phyloP scores from a whole-genome alignment of 2,329 filamentous ascomycete genomes.

The Mycosphaerelloides madeirae region DNA sequence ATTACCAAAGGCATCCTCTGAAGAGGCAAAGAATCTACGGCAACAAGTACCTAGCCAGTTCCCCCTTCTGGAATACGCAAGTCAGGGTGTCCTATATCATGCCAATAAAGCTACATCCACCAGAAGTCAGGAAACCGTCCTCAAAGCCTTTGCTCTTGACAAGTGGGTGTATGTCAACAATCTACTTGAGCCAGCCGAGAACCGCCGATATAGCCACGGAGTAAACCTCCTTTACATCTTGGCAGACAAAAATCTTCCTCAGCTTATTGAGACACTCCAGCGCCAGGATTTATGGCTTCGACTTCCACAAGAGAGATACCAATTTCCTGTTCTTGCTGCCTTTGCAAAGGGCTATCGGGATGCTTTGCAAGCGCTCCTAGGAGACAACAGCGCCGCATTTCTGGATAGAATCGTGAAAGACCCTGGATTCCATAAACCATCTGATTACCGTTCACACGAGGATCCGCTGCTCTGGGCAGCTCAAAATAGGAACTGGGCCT shows the following conservation, averaged over 20 bases:
- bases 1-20: conserved; percentile 1
- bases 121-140: conserved; percentile 31
- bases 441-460: background rate
- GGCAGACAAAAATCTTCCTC: conserved; percentile 27
- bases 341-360: conserved; percentile 5
- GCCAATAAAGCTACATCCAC: conserved; percentile 33
- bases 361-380: background rate
- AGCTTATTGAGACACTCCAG: conserved; percentile 4
- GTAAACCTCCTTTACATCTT: conserved; percentile 36
- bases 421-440: conserved; percentile 1
- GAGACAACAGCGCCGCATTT: background rate
- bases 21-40: conserved; percentile 12
- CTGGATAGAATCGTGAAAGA: conserved; percentile 1
- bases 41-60: conserved; percentile 25
- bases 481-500: background rate
- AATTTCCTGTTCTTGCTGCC: conserved; percentile 11
- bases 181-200: conserved; percentile 26
- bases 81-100: conserved; percentile 39
- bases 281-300: background rate
- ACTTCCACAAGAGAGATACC: conserved; percentile 7
- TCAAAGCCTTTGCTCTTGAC: conserved; percentile 27
- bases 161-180: conserved; percentile 33
- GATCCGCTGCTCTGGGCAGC: conserved; percentile 1
- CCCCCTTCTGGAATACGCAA: conserved; percentile 47
- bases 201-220: conserved; percentile 23